phyloP scores from a whole-genome alignment of 768 basidiomycete species.

The Pulveroboletus sp. region DNA sequence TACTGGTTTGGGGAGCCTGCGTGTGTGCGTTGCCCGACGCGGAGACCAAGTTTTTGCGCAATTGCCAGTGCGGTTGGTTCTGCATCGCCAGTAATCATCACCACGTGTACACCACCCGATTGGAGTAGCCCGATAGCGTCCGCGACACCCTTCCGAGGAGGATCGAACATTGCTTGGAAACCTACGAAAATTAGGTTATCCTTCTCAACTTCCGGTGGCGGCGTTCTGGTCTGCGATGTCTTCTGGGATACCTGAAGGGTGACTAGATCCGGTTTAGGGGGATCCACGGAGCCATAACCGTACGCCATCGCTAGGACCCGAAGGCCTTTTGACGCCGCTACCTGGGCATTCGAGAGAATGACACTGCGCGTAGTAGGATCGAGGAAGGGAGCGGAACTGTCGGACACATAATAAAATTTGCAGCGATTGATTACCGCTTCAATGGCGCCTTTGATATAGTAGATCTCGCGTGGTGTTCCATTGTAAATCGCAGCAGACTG shows the following conservation, averaged over 20 bases:
- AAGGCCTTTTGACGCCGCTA: conserved; percentile 69
- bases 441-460: conserved; percentile 90
- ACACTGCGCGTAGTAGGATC: conserved; percentile 63
- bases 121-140: conserved; percentile 81
- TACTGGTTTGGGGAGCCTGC: conserved; percentile 31
- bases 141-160: conserved; percentile 89
- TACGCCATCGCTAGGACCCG: conserved; percentile 92
- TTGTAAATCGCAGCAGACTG: conserved; percentile 26
- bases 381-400: conserved; percentile 80
- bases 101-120: conserved; percentile 85
- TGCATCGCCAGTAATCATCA: conserved; percentile 98
- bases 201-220: conserved; percentile 34
- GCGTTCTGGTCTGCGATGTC: conserved; percentile 25
- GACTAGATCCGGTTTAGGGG: conserved; percentile 20
- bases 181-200: conserved; percentile 81
- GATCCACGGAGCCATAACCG: conserved; percentile 60
- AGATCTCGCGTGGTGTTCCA: conserved; percentile 57
- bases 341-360: conserved; percentile 67
- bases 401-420: conserved; percentile 84
- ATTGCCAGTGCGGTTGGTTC: conserved; percentile 88
- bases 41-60: conserved; percentile 78
- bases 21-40: conserved; percentile 45
- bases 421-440: conserved; percentile 84
- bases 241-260: conserved; percentile 18
- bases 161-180: conserved; percentile 94